Percentiles rank a stretch among this genome's conserved stretches.
Conservation (phyloP, 768 basidiomycete species). For the Candolleomyces eurysporus region DNA sequence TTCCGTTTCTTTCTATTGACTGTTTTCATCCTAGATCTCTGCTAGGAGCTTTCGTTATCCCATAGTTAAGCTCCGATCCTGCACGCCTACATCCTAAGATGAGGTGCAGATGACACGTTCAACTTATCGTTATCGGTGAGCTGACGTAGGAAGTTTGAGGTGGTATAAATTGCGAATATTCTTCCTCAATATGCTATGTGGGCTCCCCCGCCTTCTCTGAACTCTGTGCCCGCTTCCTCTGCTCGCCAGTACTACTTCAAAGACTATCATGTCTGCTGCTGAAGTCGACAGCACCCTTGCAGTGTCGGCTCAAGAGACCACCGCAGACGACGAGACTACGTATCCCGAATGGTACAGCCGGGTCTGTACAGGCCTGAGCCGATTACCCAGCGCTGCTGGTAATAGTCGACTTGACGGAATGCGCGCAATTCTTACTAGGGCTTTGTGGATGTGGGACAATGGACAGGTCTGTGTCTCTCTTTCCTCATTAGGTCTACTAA, state of each 20-base stretch:
- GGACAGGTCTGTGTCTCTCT: neutral
- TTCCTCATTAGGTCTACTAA: neutral
- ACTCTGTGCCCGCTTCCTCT: neutral
- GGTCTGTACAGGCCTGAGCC: neutral
- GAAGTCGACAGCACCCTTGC: neutral
- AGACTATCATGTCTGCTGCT: neutral
- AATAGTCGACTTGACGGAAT: neutral
- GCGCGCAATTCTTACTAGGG: conserved; percentile 1
- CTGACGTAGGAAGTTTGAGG: no score
- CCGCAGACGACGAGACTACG: neutral
- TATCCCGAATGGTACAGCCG: neutral
- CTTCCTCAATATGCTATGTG: no score
- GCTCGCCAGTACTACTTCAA: neutral
- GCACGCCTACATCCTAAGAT: no score
- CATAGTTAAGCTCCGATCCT: no score
- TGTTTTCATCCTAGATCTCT: no score
- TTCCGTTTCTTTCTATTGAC: no score
- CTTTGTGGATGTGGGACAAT: conserved; percentile 6
- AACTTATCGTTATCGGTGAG: no score
- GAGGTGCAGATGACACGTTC: no score
- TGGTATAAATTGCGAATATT: no score
- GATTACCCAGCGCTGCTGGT: neutral
- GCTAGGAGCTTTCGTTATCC: no score
- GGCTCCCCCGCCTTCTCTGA: no score
- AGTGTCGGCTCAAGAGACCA: neutral